Evolutionary conservation across 768 basidiomycete genomes (phyloP), one percentile per base, ranked within the genome.

Genomic region (Grammothele lineata): DNA sequence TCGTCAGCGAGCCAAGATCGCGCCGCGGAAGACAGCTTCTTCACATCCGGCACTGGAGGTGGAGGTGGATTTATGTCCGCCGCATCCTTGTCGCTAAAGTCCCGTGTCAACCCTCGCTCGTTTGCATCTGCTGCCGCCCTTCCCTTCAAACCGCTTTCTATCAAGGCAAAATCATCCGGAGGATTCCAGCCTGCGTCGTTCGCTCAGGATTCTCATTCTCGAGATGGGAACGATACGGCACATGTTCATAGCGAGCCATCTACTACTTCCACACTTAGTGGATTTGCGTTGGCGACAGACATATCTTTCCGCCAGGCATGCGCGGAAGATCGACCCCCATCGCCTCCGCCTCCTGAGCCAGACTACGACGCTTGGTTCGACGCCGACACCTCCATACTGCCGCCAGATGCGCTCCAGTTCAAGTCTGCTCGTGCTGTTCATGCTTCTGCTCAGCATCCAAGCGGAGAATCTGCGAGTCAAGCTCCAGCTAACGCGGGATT

Each of bases 351-450:
- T 14, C 30, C 35, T 11, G 37, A 37, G 15, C 49, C 32, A 25
- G 50, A 55, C 42, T 48, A 55, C 17, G 54, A 55, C 34, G 47
- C 54, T 3, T 55, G 54, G 54, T 55, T 55, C 26, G 50, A 55
- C 38, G 19, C 41, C 2, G 51, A 53, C 22, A 33, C 34, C 5
- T 48, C 51, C 7, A 21, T 22, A 3, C 37, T 53, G 10, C 51
- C 51, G 10, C 37, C 24, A 8, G 42, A 35, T 6, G 50, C 45
- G 15, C 37, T 47, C 23, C n/a, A 22, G 12, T 53, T 53, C 42
- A 44, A 40, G 34, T 47, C 46, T 14, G 51, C 51, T 0, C 37
- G 37, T 2, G 18, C 27, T n/a, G n/a, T n/a, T n/a, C n/a, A n/a
- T n/a, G n/a, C n/a, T n/a, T n/a, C n/a, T n/a, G n/a, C n/a, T n/a